Percentiles rank a stretch among this genome's conserved stretches.
These are phyloP conservation scores for Fusarium avenaceum DNA, from an alignment of 2,329 filamentous ascomycete genomes.

Conservation along the genomic window DNA sequence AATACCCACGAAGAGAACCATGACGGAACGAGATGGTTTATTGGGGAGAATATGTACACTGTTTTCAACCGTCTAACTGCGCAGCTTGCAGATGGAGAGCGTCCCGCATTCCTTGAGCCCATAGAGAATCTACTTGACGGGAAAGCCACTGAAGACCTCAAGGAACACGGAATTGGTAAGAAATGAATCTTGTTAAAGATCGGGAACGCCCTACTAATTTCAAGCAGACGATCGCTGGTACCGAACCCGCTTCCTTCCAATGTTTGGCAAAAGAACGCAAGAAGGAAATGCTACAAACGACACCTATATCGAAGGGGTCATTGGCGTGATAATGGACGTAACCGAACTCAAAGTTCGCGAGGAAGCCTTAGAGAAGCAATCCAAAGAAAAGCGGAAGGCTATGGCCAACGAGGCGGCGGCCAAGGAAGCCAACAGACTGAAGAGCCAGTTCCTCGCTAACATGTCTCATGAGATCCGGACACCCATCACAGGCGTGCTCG, in stretches of 20 bases:
- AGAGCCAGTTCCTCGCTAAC: slow-evolving; percentile 83
- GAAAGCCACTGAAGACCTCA: slow-evolving; percentile 69
- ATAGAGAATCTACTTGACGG: slow-evolving; percentile 76
- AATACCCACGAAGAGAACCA: slow-evolving; percentile 56
- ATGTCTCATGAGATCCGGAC: slow-evolving; percentile 87
- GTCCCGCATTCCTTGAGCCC: slow-evolving; percentile 66
- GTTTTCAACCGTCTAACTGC: slow-evolving; percentile 69
- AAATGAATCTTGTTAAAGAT: neutral
- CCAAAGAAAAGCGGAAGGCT: slow-evolving; percentile 76
- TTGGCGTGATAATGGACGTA: slow-evolving; percentile 84
- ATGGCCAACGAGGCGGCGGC: slow-evolving; percentile 82
- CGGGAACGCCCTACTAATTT: slow-evolving; percentile 19
- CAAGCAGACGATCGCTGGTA: slow-evolving; percentile 72
- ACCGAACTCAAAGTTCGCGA: slow-evolving; percentile 71
- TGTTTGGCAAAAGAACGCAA: slow-evolving; percentile 68
- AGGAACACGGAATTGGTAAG: slow-evolving; percentile 72
- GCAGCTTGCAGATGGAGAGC: slow-evolving; percentile 59
- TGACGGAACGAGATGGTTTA: slow-evolving; percentile 61
- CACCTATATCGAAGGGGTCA: slow-evolving; percentile 75
- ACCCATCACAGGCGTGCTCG: slow-evolving; percentile 84
- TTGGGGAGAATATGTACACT: slow-evolving; percentile 74
- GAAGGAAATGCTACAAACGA: slow-evolving; percentile 63
- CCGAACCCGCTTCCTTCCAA: slow-evolving; percentile 77
- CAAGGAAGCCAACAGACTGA: slow-evolving; percentile 83
- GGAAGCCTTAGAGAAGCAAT: slow-evolving; percentile 70